phyloP scores from a whole-genome alignment of 345 rosid species.

The Syzygium aromaticum region DNA sequence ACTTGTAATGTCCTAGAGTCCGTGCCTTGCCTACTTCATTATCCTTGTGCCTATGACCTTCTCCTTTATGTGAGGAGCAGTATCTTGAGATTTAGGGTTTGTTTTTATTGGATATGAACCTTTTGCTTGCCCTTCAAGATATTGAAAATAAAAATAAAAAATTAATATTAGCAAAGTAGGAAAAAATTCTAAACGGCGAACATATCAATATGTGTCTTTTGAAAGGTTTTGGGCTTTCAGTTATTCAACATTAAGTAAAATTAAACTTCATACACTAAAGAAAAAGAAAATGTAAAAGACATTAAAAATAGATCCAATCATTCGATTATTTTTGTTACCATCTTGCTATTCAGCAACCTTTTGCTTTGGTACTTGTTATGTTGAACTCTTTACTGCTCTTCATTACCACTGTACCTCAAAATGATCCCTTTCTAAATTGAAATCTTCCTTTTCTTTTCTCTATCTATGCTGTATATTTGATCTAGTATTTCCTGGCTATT shows the following conservation, averaged over 20 bases:
- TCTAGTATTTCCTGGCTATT: neutral
- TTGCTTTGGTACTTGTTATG: neutral
- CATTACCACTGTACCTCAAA: neutral
- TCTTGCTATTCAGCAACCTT: accelerated
- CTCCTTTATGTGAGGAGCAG: neutral
- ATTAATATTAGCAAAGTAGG: neutral
- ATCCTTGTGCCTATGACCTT: neutral
- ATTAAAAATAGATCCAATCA: neutral
- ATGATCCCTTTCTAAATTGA: neutral
- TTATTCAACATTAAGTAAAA: neutral
- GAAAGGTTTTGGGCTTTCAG: neutral
- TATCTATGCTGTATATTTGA: neutral
- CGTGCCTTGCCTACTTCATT: neutral
- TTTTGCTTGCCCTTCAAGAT: neutral
- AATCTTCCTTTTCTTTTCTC: neutral
- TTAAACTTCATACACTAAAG: neutral
- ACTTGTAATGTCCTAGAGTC: neutral
- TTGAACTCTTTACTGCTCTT: neutral
- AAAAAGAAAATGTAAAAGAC: neutral
- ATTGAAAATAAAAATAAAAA: neutral
- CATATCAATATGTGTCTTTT: too few species aligned
- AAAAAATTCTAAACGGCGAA: neutral
- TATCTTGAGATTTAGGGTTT: neutral
- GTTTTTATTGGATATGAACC: neutral
- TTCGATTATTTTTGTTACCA: neutral